A percentile compares a stretch with the other conserved stretches of the same genome.
phyloP scores from a whole-genome alignment of 1,139 yeast genomes.

The Arxiozyma slooffiae region DNA sequence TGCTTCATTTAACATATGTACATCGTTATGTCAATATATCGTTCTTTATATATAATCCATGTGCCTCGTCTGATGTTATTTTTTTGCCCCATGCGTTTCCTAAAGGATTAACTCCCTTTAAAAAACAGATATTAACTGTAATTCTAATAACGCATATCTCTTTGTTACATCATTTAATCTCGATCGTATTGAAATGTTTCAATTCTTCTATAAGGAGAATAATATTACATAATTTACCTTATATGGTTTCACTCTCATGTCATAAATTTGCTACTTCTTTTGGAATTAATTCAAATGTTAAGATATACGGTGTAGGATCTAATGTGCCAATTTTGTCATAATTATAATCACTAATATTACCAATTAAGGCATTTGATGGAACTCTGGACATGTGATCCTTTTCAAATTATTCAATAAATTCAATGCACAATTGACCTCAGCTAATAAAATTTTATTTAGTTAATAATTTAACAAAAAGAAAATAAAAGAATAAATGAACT shows the following conservation, averaged over 20 bases:
- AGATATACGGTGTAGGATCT: conserved; percentile 90
- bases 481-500: no score
- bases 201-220: no score
- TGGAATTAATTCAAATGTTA: conserved; percentile 83
- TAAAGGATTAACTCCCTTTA: no score
- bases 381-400: conserved; percentile 49
- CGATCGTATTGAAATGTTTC: no score
- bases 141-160: no score
- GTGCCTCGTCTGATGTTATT: background rate
- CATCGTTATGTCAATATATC: background rate
- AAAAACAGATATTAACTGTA: no score
- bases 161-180: no score
- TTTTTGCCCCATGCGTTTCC: no score
- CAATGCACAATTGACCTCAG: conserved; percentile 63
- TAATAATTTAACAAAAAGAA: conserved; percentile 45
- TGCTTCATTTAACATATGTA: no score
- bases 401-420: conserved; percentile 75
- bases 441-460: conserved; percentile 63
- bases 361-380: conserved; percentile 6
- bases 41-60: background rate
- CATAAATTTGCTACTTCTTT: conserved; percentile 56
- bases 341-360: background rate
- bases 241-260: conserved; percentile 44
- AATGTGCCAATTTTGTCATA: conserved; percentile 8
- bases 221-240: no score